Conservation (phyloP, 1,284 basidiomycete genomes). For the Hortiboletus rubellus region DNA sequence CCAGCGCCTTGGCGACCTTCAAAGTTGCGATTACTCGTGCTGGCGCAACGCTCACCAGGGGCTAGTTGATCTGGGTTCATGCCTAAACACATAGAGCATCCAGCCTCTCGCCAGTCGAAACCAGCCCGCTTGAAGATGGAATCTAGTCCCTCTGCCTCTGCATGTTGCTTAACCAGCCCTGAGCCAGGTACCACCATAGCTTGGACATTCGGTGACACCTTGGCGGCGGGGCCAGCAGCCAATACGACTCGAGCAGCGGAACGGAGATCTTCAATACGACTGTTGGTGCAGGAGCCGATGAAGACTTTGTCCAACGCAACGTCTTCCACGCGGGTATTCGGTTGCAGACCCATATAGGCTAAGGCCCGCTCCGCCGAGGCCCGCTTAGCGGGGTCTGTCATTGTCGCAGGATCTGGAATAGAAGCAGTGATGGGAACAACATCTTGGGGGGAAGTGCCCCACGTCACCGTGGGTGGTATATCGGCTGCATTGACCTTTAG, state of each 20-base stretch:
- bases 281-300: conserved; percentile 97
- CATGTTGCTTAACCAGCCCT: conserved; percentile 92
- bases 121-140: conserved; percentile 91
- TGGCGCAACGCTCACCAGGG: conserved; percentile 91
- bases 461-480: conserved; percentile 93
- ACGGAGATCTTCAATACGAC: conserved; percentile 90
- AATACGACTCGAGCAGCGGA: conserved; percentile 79
- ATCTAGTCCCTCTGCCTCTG: conserved; percentile 92
- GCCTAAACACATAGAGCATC: conserved; percentile 97
- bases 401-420: conserved; percentile 79
- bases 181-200: conserved; percentile 98
- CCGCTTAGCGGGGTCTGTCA: conserved; percentile 67
- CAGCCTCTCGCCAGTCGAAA: conserved; percentile 97
- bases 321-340: conserved; percentile 84
- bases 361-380: conserved; percentile 80
- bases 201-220: conserved; percentile 77
- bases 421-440: conserved; percentile 84
- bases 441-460: conserved; percentile 96
- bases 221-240: conserved; percentile 73
- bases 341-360: conserved; percentile 87
- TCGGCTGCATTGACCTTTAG: conserved; percentile 85
- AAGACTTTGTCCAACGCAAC: conserved; percentile 92
- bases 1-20: conserved; percentile 80
- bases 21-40: conserved; percentile 97
- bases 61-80: conserved; percentile 97